Evolutionary conservation across 371 early-diverging fungal species (phyloP).

Genomic region (Rhizopus sp.): DNA sequence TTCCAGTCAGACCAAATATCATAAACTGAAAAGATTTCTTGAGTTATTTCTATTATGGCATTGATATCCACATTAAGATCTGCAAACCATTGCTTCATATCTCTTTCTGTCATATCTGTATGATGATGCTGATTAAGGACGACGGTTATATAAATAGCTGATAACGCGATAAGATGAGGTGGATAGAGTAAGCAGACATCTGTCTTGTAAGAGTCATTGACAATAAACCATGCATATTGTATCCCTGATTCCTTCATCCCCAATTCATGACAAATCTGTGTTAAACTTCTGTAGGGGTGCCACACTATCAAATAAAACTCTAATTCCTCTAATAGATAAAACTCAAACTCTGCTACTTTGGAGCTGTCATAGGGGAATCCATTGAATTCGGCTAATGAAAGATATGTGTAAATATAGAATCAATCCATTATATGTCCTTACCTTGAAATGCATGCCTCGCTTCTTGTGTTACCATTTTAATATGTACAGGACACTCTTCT

Average conservation of each 20-base stretch:
- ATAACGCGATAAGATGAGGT: slow-evolving; percentile 86
- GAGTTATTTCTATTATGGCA: slow-evolving; percentile 67
- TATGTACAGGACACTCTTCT: slow-evolving; percentile 87
- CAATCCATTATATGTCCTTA: slow-evolving; percentile 25
- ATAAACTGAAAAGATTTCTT: slow-evolving; percentile 68
- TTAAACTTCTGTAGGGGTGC: slow-evolving; percentile 85
- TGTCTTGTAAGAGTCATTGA: slow-evolving; percentile 82
- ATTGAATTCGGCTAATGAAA: slow-evolving; percentile 38
- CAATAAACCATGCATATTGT: slow-evolving; percentile 81
- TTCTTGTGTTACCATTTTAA: slow-evolving; percentile 76
- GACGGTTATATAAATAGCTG: slow-evolving; percentile 76
- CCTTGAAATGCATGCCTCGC: slow-evolving; percentile 65
- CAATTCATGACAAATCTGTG: slow-evolving; percentile 59
- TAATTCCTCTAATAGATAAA: slow-evolving; percentile 86
- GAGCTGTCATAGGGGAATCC: slow-evolving; percentile 74
- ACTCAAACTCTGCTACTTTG: slow-evolving; percentile 89
- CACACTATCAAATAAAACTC: slow-evolving; percentile 84
- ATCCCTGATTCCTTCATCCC: slow-evolving; percentile 62
- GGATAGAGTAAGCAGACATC: slow-evolving; percentile 83
- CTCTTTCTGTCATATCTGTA: slow-evolving; percentile 52
- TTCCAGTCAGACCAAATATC: slow-evolving; percentile 67
- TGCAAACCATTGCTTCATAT: slow-evolving; percentile 77
- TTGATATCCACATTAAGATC: slow-evolving; percentile 76
- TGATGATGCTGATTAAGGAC: slow-evolving; percentile 58
- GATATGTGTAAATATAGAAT: background rate